A percentile compares a stretch with the other conserved stretches of the same genome.
Evolutionary conservation across 2,329 filamentous ascomycete species (phyloP).

Genomic region (Escovopsis sp.): DNA sequence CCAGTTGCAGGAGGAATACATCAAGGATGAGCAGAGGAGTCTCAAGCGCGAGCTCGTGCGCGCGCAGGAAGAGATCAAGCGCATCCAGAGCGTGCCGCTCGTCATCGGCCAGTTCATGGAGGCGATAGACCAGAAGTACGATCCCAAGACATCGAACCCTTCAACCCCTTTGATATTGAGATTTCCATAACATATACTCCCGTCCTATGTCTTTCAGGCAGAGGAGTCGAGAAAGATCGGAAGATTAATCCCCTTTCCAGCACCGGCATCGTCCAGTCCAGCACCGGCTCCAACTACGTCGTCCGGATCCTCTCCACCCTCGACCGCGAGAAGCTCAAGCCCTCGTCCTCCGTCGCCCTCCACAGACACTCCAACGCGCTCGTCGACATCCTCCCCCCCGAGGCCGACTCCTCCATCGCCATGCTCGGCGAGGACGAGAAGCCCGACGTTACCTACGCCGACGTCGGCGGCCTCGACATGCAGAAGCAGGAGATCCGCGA

Average conservation of each 20-base stretch:
- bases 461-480: constrained; percentile 97
- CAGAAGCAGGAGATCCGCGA: constrained; percentile 99
- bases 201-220: background rate
- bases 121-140: constrained; percentile 94
- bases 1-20: constrained; percentile 97
- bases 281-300: constrained; percentile 96
- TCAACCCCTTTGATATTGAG: too few relatives aligned
- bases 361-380: constrained; percentile 97
- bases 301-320: constrained; percentile 96
- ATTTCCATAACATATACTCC: too few relatives aligned
- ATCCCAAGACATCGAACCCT: too few relatives aligned
- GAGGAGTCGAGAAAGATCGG: too few relatives aligned
- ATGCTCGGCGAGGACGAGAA: constrained; percentile 97
- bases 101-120: constrained; percentile 99
- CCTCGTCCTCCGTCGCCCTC: constrained; percentile 90
- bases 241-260: constrained; percentile 39
- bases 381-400: constrained; percentile 95
- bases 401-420: constrained; percentile 95
- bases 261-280: constrained; percentile 96
- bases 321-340: constrained; percentile 95
- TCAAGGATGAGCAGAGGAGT: constrained; percentile 99
- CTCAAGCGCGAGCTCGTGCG: constrained; percentile 93
- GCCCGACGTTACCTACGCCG: constrained; percentile 93
- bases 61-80: constrained; percentile 98
- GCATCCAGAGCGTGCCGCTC: constrained; percentile 93